Conservation (phyloP, 306 rosid species). For the Dryas octopetala region DNA sequence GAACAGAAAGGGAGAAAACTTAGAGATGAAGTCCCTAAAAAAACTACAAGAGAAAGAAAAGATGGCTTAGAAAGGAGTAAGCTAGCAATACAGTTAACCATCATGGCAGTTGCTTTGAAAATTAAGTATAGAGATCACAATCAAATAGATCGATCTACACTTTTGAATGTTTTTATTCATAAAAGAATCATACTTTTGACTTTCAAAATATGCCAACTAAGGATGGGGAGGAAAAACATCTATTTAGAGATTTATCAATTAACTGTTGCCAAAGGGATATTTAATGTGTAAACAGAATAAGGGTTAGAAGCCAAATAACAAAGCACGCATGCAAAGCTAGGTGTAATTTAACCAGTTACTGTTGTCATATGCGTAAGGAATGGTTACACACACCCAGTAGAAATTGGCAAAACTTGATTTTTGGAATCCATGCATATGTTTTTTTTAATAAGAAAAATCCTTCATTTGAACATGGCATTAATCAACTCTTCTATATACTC, state of each 20-base stretch:
- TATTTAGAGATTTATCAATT: neutral
- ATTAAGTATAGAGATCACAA: neutral
- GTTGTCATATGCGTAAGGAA: neutral
- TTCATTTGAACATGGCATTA: neutral
- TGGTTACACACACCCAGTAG: neutral
- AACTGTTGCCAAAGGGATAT: neutral
- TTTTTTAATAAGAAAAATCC: neutral
- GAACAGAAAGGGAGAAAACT: neutral
- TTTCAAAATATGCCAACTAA: constrained; percentile 2
- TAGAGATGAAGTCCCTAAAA: neutral
- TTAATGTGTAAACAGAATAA: neutral
- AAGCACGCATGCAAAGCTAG: neutral
- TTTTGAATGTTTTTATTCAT: neutral
- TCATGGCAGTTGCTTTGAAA: constrained; percentile 8
- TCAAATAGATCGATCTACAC: neutral
- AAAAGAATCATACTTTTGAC: neutral
- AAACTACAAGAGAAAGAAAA: neutral
- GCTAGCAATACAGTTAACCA: neutral
- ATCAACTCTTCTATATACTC: neutral
- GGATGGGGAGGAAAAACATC: neutral
- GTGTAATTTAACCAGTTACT: neutral
- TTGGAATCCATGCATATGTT: neutral
- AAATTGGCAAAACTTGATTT: neutral
- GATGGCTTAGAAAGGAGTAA: neutral
- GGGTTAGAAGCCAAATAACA: neutral